These are phyloP conservation scores for Trebouxiophyceae sp. DNA, from an alignment of 163 green algal genomes.

Conservation along the genomic window DNA sequence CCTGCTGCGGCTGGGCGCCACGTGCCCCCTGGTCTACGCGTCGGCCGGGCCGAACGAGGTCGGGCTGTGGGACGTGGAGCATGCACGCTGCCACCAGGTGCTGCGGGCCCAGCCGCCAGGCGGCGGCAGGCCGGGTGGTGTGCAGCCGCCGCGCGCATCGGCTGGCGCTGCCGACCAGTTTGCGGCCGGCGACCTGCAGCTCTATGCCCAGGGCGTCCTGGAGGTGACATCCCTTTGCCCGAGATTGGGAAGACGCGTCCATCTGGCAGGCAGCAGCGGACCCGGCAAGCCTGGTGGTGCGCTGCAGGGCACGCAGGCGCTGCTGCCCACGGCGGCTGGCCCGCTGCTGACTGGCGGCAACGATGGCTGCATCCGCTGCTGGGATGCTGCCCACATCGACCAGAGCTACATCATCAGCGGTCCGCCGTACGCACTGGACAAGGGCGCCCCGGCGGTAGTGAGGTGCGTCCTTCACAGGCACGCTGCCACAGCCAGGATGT, in stretches of 20 bases:
- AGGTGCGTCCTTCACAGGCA: background rate
- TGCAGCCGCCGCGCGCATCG: background rate
- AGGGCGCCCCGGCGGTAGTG: background rate
- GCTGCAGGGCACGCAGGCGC: slow-evolving; percentile 21
- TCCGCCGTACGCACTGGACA: slow-evolving; percentile 22
- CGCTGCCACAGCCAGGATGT: background rate
- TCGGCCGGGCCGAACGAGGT: slow-evolving; percentile 60
- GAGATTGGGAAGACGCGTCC: background rate
- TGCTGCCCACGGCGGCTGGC: slow-evolving; percentile 54
- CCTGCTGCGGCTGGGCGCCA: slow-evolving; percentile 13
- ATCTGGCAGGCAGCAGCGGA: background rate
- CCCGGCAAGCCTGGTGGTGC: background rate
- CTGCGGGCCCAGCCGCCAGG: background rate
- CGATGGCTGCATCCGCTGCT: slow-evolving; percentile 35
- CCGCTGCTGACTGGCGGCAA: slow-evolving; percentile 55
- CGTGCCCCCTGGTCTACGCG: slow-evolving; percentile 57
- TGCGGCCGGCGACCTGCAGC: background rate
- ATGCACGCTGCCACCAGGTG: slow-evolving; percentile 58
- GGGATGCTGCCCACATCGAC: slow-evolving; percentile 30
- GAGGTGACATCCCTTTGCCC: background rate
- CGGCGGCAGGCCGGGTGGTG: background rate
- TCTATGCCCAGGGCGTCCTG: background rate
- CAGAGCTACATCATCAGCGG: slow-evolving; percentile 58
- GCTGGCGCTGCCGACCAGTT: background rate
- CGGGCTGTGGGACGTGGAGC: slow-evolving; percentile 66